A percentile compares a stretch with the other conserved stretches of the same genome.
Evolutionary conservation across 768 basidiomycete genomes (phyloP).

Genomic region (Rhodotorula taiwanensis): DNA sequence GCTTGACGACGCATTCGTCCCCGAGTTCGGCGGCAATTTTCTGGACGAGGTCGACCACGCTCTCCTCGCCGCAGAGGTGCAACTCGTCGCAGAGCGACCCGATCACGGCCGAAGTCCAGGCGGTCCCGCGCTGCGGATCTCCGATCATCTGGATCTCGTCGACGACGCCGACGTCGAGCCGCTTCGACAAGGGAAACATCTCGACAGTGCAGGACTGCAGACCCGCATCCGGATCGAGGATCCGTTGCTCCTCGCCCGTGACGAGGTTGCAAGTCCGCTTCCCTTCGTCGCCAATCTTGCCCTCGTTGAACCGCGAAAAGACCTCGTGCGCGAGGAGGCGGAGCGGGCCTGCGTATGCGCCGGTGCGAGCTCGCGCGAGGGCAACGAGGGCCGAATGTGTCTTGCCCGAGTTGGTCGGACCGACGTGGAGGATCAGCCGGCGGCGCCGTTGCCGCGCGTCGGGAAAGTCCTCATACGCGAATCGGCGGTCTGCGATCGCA

Average conservation of each 20-base stretch:
- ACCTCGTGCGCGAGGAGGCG: constrained; percentile 92
- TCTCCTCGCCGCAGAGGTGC: constrained; percentile 93
- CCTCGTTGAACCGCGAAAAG: constrained; percentile 80
- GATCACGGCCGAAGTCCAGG: constrained; percentile 77
- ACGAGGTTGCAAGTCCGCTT: constrained; percentile 67
- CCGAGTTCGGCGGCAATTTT: constrained; percentile 65
- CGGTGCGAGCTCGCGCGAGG: constrained; percentile 63
- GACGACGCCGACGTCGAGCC: constrained; percentile 73
- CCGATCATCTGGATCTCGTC: constrained; percentile 97
- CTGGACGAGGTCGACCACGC: constrained; percentile 72
- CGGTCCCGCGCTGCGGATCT: constrained; percentile 66
- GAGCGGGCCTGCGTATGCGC: constrained; percentile 84
- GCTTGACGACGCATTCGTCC: constrained; percentile 69
- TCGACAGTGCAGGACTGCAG: constrained; percentile 85
- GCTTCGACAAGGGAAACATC: constrained; percentile 57
- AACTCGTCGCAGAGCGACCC: constrained; percentile 70
- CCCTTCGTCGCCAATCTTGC: constrained; percentile 73
- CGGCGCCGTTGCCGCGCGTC: constrained; percentile 59
- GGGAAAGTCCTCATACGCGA: constrained; percentile 38
- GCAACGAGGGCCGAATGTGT: constrained; percentile 88
- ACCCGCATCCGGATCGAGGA: constrained; percentile 55
- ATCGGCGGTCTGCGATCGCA: constrained; percentile 24
- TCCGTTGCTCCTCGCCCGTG: constrained; percentile 82
- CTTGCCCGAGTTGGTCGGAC: constrained; percentile 96
- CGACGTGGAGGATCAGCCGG: constrained; percentile 88